phyloP scores from a whole-genome alignment of 2,329 filamentous ascomycete species.

The Chaetomium globosum region DNA sequence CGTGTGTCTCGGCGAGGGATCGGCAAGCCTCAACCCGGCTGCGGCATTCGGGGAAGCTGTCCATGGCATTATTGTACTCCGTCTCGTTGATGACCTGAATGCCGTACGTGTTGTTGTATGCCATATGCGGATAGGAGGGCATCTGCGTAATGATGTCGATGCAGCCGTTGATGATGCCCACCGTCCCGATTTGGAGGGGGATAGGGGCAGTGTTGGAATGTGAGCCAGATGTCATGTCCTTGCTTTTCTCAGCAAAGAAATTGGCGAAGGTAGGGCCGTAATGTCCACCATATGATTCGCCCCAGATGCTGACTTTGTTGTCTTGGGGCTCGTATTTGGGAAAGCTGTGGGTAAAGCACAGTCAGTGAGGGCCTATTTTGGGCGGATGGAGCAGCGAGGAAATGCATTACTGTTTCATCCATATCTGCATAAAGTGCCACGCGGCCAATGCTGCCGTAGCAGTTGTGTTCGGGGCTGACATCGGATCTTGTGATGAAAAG shows the following conservation, averaged over 20 bases:
- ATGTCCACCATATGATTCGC: conserved; percentile 60
- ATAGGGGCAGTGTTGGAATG: conserved; percentile 40
- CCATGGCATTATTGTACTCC: conserved; percentile 30
- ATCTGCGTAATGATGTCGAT: conserved; percentile 52
- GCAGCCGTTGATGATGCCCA: conserved; percentile 62
- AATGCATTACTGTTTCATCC: conserved; percentile 29
- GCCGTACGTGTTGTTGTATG: conserved; percentile 49
- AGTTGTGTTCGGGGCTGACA: conserved; percentile 27
- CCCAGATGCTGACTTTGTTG: conserved; percentile 59
- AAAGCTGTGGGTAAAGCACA: conserved; percentile 49
- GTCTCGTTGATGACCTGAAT: conserved; percentile 35
- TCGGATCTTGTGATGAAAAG: conserved; percentile 28
- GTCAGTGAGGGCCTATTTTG: background rate
- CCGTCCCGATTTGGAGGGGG: conserved; percentile 52
- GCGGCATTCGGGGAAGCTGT: conserved; percentile 27
- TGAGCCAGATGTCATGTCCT: conserved; percentile 32
- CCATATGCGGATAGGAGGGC: conserved; percentile 49
- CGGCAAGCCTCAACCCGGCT: conserved; percentile 27
- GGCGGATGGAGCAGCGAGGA: no score
- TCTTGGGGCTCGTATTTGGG: conserved; percentile 55
- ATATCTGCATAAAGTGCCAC: conserved; percentile 36
- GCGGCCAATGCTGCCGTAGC: conserved; percentile 27
- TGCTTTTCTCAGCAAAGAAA: conserved; percentile 61
- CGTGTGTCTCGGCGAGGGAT: conserved; percentile 20
- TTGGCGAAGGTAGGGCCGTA: conserved; percentile 60